Evolutionary conservation across 2,329 filamentous ascomycete species (phyloP).

Genomic region (Paraconiothyrium sp.): DNA sequence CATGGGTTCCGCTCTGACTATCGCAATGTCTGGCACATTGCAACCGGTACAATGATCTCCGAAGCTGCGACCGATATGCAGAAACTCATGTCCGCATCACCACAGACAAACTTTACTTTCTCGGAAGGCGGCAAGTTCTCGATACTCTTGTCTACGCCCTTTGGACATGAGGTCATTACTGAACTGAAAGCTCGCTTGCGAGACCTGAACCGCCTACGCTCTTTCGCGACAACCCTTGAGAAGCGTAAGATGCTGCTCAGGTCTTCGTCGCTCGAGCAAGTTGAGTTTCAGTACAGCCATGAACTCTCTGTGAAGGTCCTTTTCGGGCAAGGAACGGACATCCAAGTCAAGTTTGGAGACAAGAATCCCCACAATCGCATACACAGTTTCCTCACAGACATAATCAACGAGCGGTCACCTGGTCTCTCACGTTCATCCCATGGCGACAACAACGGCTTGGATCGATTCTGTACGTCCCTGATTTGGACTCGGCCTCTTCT

Average conservation of each 20-base stretch:
- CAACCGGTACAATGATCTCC: conserved; percentile 51
- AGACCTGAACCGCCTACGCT: conserved; percentile 75
- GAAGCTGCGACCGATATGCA: conserved; percentile 46
- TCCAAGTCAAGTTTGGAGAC: conserved; percentile 68
- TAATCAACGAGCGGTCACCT: conserved; percentile 68
- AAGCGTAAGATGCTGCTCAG: conserved; percentile 65
- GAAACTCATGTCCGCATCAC: conserved; percentile 51
- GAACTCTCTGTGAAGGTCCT: conserved; percentile 66
- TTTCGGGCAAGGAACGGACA: conserved; percentile 58
- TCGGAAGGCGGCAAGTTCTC: conserved; percentile 70
- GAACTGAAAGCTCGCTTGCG: conserved; percentile 69
- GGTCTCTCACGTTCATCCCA: conserved; percentile 65
- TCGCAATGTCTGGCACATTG: conserved; percentile 51
- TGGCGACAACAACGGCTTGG: conserved; percentile 58
- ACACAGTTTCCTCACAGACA: conserved; percentile 65
- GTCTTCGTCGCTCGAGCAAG: conserved; percentile 65
- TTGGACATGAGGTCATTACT: conserved; percentile 68
- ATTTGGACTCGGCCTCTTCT: conserved; percentile 71
- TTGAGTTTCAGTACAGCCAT: conserved; percentile 74
- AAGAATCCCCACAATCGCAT: conserved; percentile 75
- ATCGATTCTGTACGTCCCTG: conserved; percentile 67
- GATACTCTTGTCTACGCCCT: conserved; percentile 66
- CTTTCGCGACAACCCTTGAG: conserved; percentile 72
- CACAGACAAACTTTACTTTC: conserved; percentile 72
- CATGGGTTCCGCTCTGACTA: conserved; percentile 40